Evolutionary conservation across 495 filamentous ascomycete genomes (phyloP).

Genomic region (Talaromyces stipitatus): DNA sequence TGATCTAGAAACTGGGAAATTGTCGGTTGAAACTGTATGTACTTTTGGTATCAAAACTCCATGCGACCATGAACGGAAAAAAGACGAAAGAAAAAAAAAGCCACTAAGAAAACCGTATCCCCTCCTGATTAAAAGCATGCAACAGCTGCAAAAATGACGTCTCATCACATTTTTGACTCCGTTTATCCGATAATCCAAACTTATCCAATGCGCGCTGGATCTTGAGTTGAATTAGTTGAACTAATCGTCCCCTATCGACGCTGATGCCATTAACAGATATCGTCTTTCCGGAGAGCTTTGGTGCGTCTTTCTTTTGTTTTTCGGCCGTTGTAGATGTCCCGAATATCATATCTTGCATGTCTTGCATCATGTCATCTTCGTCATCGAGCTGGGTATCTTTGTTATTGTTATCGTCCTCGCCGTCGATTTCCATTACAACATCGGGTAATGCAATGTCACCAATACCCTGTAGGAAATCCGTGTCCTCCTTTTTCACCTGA

Average conservation of each 20-base stretch:
- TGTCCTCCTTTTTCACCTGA: slow-evolving; percentile 5
- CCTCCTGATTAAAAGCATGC: slow-evolving; percentile 8
- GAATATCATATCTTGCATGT: slow-evolving; percentile 8
- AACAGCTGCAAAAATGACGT: slow-evolving; percentile 7
- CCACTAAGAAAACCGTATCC: slow-evolving; percentile 11
- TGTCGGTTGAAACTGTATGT: not conserved
- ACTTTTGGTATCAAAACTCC: slow-evolving; percentile 1
- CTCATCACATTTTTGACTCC: slow-evolving; percentile 9
- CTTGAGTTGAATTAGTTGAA: slow-evolving; percentile 5
- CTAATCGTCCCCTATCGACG: not conserved
- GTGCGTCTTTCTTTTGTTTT: not conserved
- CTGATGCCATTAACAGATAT: slow-evolving; percentile 3
- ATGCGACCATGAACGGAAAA: not conserved
- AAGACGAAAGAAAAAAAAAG: not conserved
- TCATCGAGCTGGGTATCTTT: not conserved
- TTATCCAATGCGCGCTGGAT: slow-evolving; percentile 8
- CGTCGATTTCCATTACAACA: not conserved
- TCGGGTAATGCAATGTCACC: not conserved
- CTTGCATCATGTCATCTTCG: slow-evolving; percentile 7
- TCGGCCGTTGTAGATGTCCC: not conserved
- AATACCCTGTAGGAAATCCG: slow-evolving; percentile 2
- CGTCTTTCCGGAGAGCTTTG: slow-evolving; percentile 1
- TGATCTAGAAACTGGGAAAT: too few relatives aligned
- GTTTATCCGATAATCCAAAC: slow-evolving; percentile 1
- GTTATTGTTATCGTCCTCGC: not conserved